Percentiles rank a stretch among this genome's conserved stretches.
Evolutionary conservation across 306 rosid genomes (phyloP).

Genomic region (Heteromeles arbutifolia): DNA sequence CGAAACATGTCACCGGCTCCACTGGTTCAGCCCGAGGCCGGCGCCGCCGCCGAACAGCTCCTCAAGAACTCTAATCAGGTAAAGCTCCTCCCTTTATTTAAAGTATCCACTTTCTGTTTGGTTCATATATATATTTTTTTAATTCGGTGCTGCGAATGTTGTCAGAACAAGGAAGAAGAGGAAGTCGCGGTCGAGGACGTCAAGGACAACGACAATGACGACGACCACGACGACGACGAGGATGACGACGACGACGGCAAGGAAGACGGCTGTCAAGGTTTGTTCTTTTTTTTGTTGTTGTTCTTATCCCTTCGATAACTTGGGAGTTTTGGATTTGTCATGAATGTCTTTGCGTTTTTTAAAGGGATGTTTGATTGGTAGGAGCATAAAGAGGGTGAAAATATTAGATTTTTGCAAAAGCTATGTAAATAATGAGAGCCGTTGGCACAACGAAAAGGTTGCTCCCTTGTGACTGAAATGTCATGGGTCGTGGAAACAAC

Average conservation of each 20-base stretch:
- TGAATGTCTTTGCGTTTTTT: not conserved
- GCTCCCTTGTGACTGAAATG: too few relatives aligned
- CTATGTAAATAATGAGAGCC: not conserved
- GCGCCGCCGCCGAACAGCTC: conserved; percentile 28
- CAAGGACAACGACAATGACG: conserved; percentile 52
- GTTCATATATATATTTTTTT: not conserved
- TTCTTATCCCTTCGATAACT: not conserved
- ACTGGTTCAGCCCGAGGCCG: conserved; percentile 41
- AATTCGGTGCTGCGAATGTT: not conserved
- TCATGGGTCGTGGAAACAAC: too few relatives aligned
- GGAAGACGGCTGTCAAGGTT: conserved; percentile 61
- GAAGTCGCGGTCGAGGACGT: conserved; percentile 64
- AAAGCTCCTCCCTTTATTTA: not conserved
- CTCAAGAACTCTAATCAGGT: conserved; percentile 43
- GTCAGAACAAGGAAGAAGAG: conserved; percentile 42
- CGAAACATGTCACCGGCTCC: conserved; percentile 67
- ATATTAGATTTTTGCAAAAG: not conserved
- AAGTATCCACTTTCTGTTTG: not conserved
- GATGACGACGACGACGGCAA: conserved; percentile 44
- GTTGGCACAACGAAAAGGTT: too few relatives aligned
- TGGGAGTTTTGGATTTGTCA: not conserved
- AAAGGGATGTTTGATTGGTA: not conserved
- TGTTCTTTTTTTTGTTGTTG: not conserved
- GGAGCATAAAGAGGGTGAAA: not conserved
- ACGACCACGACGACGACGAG: conserved; percentile 35